Evolutionary conservation across 2,329 filamentous ascomycete genomes (phyloP).

Genomic region (Aspergillus ibericus): DNA sequence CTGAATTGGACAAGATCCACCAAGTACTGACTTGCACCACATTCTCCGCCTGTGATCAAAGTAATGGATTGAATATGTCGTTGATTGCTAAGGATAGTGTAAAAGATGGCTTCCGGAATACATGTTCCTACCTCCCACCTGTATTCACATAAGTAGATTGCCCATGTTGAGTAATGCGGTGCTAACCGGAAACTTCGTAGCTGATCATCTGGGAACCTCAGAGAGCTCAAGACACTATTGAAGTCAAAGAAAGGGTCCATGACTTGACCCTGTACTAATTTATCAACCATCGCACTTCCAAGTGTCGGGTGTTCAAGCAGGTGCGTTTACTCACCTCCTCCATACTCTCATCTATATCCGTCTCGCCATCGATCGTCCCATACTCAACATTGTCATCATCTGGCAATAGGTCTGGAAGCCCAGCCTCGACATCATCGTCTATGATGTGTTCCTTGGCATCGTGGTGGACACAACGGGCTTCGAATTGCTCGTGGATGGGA

Average conservation of each 20-base stretch:
- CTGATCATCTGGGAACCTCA: not conserved
- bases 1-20: not conserved
- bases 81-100: not conserved
- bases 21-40: not conserved
- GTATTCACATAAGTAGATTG: too few species aligned
- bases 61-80: not conserved
- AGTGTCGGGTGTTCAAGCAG: too few species aligned
- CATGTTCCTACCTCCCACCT: slow-evolving; percentile 6
- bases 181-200: not conserved
- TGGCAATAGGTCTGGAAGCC: too few species aligned
- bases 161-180: too few species aligned
- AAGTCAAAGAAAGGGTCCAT: not conserved
- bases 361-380: too few species aligned
- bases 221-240: not conserved
- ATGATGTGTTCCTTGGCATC: too few species aligned
- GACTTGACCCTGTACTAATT: too few species aligned
- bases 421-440: too few species aligned
- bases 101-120: not conserved
- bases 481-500: not conserved
- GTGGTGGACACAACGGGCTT: not conserved
- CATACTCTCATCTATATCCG: too few species aligned
- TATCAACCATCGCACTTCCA: too few species aligned
- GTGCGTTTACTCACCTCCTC: too few species aligned
- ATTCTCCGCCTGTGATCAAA: not conserved
- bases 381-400: too few species aligned